Evolutionary conservation across 108 stramenopile genomes (phyloP).

Genomic region (Chaetoceros muelleri): DNA sequence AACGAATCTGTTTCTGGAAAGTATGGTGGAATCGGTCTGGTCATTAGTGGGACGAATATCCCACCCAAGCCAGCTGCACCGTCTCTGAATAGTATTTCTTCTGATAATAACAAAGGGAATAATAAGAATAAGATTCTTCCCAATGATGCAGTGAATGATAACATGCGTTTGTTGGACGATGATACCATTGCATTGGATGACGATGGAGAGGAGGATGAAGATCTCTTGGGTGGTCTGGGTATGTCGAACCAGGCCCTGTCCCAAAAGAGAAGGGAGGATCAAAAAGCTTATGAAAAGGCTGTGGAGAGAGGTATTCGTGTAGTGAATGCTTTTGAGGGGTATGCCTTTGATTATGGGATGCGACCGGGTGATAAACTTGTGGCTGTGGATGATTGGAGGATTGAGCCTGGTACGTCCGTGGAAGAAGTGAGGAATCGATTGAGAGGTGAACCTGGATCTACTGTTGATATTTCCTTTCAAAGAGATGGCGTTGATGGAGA

Average conservation of each 20-base stretch:
- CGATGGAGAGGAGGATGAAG: conserved; percentile 22
- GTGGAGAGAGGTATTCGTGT: conserved; percentile 69
- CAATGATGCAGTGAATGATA: conserved; percentile 30
- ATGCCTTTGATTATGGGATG: conserved; percentile 79
- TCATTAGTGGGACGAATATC: conserved; percentile 59
- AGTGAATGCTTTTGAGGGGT: conserved; percentile 88
- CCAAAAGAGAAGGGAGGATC: conserved; percentile 20
- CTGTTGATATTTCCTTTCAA: conserved; percentile 59
- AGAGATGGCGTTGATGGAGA: conserved; percentile 60
- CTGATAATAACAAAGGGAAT: too few relatives aligned
- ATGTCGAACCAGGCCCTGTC: too few relatives aligned
- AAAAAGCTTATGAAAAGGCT: conserved; percentile 30
- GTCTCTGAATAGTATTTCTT: not conserved
- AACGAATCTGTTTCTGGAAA: conserved; percentile 75
- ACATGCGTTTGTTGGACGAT: conserved; percentile 9
- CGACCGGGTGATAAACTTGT: conserved; percentile 72
- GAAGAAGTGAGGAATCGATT: conserved; percentile 83
- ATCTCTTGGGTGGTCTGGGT: too few relatives aligned
- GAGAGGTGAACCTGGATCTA: conserved; percentile 76
- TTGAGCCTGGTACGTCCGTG: conserved; percentile 39
- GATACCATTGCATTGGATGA: conserved; percentile 18
- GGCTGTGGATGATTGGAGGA: conserved; percentile 56
- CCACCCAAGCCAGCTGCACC: conserved; percentile 8
- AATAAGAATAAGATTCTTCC: conserved; percentile 18
- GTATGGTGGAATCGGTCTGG: conserved; percentile 93